These are phyloP conservation scores for Yarrowia sp. DNA, from an alignment of 805 yeast species.

Conservation along the genomic window DNA sequence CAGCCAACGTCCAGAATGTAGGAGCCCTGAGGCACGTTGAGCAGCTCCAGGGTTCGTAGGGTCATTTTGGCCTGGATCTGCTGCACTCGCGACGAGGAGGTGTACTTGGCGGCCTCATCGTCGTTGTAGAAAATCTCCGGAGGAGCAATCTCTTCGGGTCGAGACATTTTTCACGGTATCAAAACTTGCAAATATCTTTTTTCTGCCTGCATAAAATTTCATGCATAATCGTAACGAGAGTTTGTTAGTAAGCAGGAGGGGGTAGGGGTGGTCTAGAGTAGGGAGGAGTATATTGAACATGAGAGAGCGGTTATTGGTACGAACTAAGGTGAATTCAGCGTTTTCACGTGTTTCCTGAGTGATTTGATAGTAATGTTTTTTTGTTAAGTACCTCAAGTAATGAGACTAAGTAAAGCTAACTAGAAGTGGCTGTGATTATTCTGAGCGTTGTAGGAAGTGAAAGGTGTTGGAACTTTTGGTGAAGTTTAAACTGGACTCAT, in stretches of 20 bases:
- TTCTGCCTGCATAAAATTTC: conserved; percentile 23
- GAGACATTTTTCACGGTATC: conserved; percentile 63
- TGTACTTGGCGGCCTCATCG: conserved; percentile 85
- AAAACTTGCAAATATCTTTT: not conserved
- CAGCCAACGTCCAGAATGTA: conserved; percentile 91
- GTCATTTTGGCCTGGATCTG: conserved; percentile 99
- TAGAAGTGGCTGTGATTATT: no score
- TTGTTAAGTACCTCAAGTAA: no score
- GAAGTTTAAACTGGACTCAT: no score
- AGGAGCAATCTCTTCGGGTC: conserved; percentile 97
- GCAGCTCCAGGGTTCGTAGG: conserved; percentile 83
- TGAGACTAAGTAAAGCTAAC: no score
- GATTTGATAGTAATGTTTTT: no score
- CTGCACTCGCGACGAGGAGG: conserved; percentile 94
- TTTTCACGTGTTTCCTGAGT: no score
- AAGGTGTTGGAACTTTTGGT: no score
- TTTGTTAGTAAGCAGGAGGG: conserved; percentile 8
- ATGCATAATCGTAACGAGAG: conserved; percentile 21
- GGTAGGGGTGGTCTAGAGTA: not conserved
- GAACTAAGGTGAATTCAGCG: no score
- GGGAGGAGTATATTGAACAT: no score
- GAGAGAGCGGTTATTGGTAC: no score
- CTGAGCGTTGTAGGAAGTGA: no score
- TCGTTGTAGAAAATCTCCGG: conserved; percentile 96
- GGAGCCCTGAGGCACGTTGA: conserved; percentile 72